phyloP scores from a whole-genome alignment of 441 rosid species.

The Aleurites moluccanus region DNA sequence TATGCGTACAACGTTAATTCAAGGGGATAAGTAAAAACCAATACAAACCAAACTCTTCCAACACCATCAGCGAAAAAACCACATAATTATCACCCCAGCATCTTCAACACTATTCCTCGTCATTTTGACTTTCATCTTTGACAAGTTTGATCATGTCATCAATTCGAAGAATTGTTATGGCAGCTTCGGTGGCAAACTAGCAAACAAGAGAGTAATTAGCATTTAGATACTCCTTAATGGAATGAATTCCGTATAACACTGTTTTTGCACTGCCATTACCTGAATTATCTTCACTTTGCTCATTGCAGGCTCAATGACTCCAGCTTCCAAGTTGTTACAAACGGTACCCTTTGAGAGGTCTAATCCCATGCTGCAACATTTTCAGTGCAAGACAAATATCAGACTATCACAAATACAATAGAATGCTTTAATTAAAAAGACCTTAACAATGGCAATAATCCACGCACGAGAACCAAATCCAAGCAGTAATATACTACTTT shows the following conservation, averaged over 20 bases:
- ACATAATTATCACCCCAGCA: background rate
- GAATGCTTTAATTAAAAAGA: background rate
- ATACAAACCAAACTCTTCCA: conserved; percentile 1
- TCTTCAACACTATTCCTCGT: conserved; percentile 32
- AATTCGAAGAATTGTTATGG: conserved; percentile 91
- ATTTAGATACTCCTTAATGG: background rate
- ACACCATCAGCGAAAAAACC: background rate
- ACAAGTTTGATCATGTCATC: conserved; percentile 98
- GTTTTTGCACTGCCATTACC: conserved; percentile 38
- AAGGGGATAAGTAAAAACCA: background rate
- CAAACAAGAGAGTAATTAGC: background rate
- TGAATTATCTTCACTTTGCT: conserved; percentile 99
- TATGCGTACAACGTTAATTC: background rate
- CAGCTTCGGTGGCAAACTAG: conserved; percentile 99
- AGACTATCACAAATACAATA: too few relatives aligned
- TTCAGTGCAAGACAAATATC: background rate
- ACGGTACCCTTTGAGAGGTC: conserved; percentile 78
- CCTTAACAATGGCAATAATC: background rate
- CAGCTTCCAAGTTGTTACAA: conserved; percentile 96
- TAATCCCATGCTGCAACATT: conserved; percentile 82
- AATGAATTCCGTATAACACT: background rate
- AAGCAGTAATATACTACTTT: background rate
- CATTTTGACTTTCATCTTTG: conserved; percentile 90
- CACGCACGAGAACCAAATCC: background rate
- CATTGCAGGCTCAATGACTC: conserved; percentile 98